Base-by-base conservation (phyloP, 345 rosid genomes). In the Arabis alpina region DNA sequence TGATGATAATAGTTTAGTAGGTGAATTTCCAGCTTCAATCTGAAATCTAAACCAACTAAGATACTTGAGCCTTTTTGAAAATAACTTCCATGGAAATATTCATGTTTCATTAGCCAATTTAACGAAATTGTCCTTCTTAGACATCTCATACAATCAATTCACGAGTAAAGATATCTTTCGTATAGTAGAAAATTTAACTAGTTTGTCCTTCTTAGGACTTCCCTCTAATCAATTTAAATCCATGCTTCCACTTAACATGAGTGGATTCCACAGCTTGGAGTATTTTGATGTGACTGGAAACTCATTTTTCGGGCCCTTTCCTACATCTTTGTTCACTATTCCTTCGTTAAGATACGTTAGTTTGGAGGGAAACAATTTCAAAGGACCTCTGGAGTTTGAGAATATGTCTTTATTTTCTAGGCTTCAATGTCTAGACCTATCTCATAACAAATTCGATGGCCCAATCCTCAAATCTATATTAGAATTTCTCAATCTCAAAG, bases 401-500 rank as follows among this genome's bases (percentile, higher is more conserved):
- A 49, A 64, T 24, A 16, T n/a, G 51, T 64, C 69, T 50, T 49
- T 34, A 19, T 34, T 12, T 1, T 49, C 57, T 50, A 64, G 16
- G 13, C 47, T 64, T 19, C 3, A 3, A 12, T 6, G 1, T 3
- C 13, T 64, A 12, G 1, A 11, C 34, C 15, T 64, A 10, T 37
- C 12, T 64, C 2, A 50, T 10, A 64, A 64, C 55, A 48, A 48
- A 10, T 36, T 64, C 4, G 9, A 44, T 43, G 66, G 66, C 8
- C 62, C 47, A 37, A 57, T 57, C 63, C 63, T 47, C 11, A 30
- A 39, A 19, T 57, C 47, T 61, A 13, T 43, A 44, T 61, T 42
- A 44, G 13, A 32, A 5, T 32, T 32, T 32, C 0, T 4, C 36
- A 32, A 32, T 4, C 36, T 32, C 36, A 7, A 4, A 32, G 7